Evolutionary conservation across 106 monocot species (phyloP), one percentile per base, ranked within the genome.

Genomic region (Acanthochlamys bracteata): DNA sequence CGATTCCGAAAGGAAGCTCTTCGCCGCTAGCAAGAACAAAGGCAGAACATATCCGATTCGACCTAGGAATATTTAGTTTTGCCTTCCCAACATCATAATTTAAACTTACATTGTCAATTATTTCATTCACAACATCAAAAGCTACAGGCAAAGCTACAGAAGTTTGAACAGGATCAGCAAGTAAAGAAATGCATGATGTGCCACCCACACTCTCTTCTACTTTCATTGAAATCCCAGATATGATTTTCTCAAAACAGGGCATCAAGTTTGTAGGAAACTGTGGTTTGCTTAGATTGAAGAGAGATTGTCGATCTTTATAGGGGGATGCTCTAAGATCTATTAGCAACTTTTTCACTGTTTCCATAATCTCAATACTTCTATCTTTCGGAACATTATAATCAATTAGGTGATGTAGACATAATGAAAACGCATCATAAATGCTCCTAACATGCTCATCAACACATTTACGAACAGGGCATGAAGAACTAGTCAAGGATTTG

Each of bases 1-100:
- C 90, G 72, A 87, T 95, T 77, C 90, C 94, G 78, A 68, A 61
- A 24, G 94, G 94, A 57, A 95, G 81, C 70, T 90, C 76, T 84
- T 95, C 94, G 19, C 94, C 90, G 62, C 94, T 90, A 41, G 84
- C 86, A 73, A 90, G 79, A 49, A 95, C 86, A 52, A 72, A 79
- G 41, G 84, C 90, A 69, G 70, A 79, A 76, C 68, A 81, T 52
- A 94, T 55, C 80, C 86, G 72, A 59, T 86, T 82, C 15, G 41
- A 66, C 68, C 53, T 79, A 43, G 81, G 83, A 58, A 89, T 86
- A 41, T 60, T n/a, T n/a, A n/a, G n/a, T n/a, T n/a, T 61, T 62
- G 70, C 26, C 66, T 67, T 56, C 55, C 64, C 63, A 25, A 41
- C 71, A 57, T 49, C 41, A 25, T 43, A 24, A 22, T 14, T 45